These are phyloP conservation scores for Paraphoma chrysanthemicola DNA, from an alignment of 2,329 filamentous ascomycete species.

Conservation along the genomic window DNA sequence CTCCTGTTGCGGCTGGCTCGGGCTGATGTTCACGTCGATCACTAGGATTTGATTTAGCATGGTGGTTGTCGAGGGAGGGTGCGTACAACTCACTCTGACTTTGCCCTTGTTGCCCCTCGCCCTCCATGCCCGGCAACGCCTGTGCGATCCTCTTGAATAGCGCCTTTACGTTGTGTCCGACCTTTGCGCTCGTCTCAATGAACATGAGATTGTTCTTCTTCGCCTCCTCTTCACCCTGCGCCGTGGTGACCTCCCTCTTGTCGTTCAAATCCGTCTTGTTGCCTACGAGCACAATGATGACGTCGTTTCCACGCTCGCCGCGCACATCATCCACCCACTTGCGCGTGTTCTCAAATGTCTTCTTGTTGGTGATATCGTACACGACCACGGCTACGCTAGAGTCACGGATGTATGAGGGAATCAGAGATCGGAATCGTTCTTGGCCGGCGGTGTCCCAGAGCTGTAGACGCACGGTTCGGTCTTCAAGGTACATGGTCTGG, in stretches of 20 bases:
- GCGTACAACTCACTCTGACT: conserved; percentile 72
- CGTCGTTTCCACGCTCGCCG: conserved; percentile 95
- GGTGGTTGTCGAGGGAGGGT: background rate
- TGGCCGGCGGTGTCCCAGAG: conserved; percentile 99
- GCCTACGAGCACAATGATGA: conserved; percentile 97
- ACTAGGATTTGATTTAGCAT: conserved; percentile 59
- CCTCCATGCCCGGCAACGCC: conserved; percentile 96
- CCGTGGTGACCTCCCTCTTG: conserved; percentile 95
- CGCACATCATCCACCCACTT: conserved; percentile 99
- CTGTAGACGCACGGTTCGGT: conserved; percentile 95
- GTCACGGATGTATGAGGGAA: conserved; percentile 98
- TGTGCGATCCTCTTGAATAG: conserved; percentile 98
- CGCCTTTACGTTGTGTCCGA: conserved; percentile 97
- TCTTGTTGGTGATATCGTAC: conserved; percentile 96
- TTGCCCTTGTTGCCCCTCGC: conserved; percentile 78
- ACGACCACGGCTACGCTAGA: conserved; percentile 97
- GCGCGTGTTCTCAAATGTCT: conserved; percentile 97
- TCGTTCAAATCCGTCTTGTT: conserved; percentile 99
- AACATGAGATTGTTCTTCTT: conserved; percentile 99
- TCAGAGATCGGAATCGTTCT: conserved; percentile 94
- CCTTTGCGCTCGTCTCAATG: conserved; percentile 97
- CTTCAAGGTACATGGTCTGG: conserved; percentile 98
- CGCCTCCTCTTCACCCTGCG: conserved; percentile 96
- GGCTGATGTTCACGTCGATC: conserved; percentile 91
- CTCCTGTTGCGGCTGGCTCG: conserved; percentile 69